Conservation (phyloP, 129 eudicot genomes). For the Silybum marianum region DNA sequence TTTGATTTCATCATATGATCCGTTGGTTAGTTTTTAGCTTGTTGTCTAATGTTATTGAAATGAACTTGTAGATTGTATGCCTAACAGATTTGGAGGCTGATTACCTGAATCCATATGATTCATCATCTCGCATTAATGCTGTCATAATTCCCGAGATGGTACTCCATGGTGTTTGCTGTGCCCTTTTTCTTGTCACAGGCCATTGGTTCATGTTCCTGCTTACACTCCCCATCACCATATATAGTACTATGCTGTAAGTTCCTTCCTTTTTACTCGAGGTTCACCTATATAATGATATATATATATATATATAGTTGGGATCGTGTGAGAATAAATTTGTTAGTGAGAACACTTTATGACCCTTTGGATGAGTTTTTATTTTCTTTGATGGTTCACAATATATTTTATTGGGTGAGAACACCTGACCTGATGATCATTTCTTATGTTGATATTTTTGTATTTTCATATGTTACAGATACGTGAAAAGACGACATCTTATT, state of each 20-base stretch:
- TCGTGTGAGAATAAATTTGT: neutral
- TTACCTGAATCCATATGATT: slow-evolving; percentile 72
- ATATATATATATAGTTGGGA: neutral
- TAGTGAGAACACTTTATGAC: neutral
- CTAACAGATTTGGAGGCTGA: slow-evolving; percentile 87
- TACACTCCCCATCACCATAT: slow-evolving; percentile 53
- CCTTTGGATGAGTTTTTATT: neutral
- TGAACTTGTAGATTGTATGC: slow-evolving; percentile 55
- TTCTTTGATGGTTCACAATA: neutral
- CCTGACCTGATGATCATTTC: neutral
- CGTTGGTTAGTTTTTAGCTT: neutral
- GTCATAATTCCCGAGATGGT: slow-evolving; percentile 74
- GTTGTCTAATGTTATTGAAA: slow-evolving; percentile 11
- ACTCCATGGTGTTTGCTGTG: slow-evolving; percentile 60
- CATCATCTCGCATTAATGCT: slow-evolving; percentile 68
- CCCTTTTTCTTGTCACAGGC: slow-evolving; percentile 69
- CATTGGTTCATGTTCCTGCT: slow-evolving; percentile 73
- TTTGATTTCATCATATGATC: neutral
- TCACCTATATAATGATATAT: neutral
- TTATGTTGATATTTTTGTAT: neutral
- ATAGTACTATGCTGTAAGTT: slow-evolving; percentile 64
- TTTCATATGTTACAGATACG: slow-evolving; percentile 50
- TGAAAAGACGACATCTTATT: slow-evolving; percentile 66
- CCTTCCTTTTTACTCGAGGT: slow-evolving; percentile 7
- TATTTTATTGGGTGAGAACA: no score